Percentiles rank a stretch among this genome's conserved stretches.
Conservation (phyloP, 176 grass and related monocot species). For the Oryza punctata region DNA sequence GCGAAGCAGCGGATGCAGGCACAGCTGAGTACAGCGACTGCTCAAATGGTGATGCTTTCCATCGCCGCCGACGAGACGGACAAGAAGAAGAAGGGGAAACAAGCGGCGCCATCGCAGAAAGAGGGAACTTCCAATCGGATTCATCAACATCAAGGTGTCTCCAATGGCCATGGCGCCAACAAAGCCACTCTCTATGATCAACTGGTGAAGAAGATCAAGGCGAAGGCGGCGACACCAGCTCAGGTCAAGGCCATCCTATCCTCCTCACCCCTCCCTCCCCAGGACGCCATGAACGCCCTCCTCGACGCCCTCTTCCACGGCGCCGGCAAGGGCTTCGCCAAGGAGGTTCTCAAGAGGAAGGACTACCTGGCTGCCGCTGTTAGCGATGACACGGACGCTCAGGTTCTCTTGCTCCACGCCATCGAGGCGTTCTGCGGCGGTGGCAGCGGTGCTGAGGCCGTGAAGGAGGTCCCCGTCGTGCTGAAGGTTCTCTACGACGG, state of each 20-base stretch:
- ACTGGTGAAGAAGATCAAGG: constrained; percentile 56
- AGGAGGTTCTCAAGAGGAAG: constrained; percentile 75
- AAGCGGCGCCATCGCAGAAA: too few relatives aligned
- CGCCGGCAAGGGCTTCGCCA: constrained; percentile 67
- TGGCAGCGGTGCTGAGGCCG: constrained; percentile 46
- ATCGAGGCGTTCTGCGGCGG: constrained; percentile 50
- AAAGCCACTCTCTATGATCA: constrained; percentile 32
- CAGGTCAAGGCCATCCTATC: constrained; percentile 56
- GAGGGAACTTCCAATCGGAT: too few relatives aligned
- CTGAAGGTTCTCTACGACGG: constrained; percentile 71
- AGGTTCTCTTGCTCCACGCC: constrained; percentile 53
- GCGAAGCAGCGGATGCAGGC: constrained; percentile 73
- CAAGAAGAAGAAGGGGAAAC: constrained; percentile 39
- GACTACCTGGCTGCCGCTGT: constrained; percentile 57
- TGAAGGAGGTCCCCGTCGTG: constrained; percentile 77
- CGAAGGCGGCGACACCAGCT: constrained; percentile 37
- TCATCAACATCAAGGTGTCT: constrained; percentile 1
- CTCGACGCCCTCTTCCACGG: constrained; percentile 67
- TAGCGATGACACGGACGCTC: constrained; percentile 41
- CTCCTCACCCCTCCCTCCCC: constrained; percentile 35
- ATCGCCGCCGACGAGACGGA: constrained; percentile 34
- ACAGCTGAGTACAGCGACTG: constrained; percentile 79
- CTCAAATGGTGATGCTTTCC: constrained; percentile 81
- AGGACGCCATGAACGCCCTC: constrained; percentile 65
- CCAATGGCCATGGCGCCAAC: not conserved